A percentile compares a stretch with the other conserved stretches of the same genome.
phyloP scores from a whole-genome alignment of 495 filamentous ascomycete species.

The Elasticomyces elasticus region DNA sequence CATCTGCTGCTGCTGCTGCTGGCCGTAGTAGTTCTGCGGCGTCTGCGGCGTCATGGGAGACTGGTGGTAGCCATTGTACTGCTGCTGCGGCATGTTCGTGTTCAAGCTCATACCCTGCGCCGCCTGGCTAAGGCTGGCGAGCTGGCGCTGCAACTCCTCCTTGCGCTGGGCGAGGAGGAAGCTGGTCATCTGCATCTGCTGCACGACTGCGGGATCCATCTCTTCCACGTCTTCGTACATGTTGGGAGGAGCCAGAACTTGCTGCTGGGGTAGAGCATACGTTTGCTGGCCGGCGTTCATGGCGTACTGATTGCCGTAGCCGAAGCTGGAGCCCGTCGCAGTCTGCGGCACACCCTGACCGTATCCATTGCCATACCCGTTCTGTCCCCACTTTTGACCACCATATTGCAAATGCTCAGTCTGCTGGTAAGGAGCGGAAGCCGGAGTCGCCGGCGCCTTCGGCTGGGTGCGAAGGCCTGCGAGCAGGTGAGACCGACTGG shows the following conservation, averaged over 20 bases:
- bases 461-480: conserved; percentile 89
- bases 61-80: conserved; percentile 31
- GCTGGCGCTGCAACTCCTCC: conserved; percentile 65
- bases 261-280: conserved; percentile 70
- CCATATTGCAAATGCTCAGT: conserved; percentile 41
- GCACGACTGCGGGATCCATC: conserved; percentile 73
- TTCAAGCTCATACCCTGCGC: conserved; percentile 59
- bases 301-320: conserved; percentile 26
- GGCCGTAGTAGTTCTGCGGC: conserved; percentile 50
- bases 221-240: conserved; percentile 57
- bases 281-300: conserved; percentile 46
- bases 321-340: conserved; percentile 50
- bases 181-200: conserved; percentile 75
- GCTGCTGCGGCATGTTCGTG: conserved; percentile 29
- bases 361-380: conserved; percentile 30
- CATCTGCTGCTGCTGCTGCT: conserved; percentile 64
- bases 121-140: conserved; percentile 27
- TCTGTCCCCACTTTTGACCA: conserved; percentile 35
- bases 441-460: conserved; percentile 64
- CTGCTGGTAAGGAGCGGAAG: conserved; percentile 51
- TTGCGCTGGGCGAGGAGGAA: conserved; percentile 80
- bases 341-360: conserved; percentile 51
- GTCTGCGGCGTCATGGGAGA: conserved; percentile 34
- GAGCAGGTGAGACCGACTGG: conserved; percentile 87
- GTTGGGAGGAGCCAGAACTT: conserved; percentile 75